Base-by-base conservation (phyloP, 352 stramenopile species). In the Pythium dissimile region DNA sequence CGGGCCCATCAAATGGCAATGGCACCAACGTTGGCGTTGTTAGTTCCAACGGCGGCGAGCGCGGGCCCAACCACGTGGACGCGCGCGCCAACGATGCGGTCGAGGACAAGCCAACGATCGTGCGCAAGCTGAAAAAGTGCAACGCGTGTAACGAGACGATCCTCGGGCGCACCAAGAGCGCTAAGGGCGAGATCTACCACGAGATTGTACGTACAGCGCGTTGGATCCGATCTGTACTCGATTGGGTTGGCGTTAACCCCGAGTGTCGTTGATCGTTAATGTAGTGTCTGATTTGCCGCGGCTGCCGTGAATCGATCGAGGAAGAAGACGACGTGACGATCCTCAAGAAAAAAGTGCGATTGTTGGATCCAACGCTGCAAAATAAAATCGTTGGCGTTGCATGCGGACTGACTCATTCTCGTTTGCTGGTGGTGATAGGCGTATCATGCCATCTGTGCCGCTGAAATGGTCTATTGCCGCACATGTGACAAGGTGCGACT, bases 101-200 rank as follows among this genome's bases (percentile, higher is more conserved):
- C 31, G 80, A 75, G 8, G 73, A 82, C 42, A 88, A 89, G 49
- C 82, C 82, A 8, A 84, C 72, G 48, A 69, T 81, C 43, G 79
- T 91, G 47, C 83, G 83, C 55, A 80, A 77, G 51, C 62, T 93
- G 13, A 72, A 73, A 21, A 91, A 93, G 66, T 93, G 83, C 64
- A 81, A 68, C 41, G 83, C 80, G 16, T 93, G 83, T 60, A 88
- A 88, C 52, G 83, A 93, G 58, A 93, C 83, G 12, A 93, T 93
- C 65, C 59, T 93, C 23, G 83, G 83, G 20, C 80, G 79, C 56
- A 91, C 80, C 34, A 88, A 89, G 64, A 77, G 66, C 34, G 82
- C 77, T 43, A 82, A 88, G 60, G 69, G 75, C 62, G 73, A 93
- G 54, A 89, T 93, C 53, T 93, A 91, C 58, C 83, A 93, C 67